Evolutionary conservation across 169 alveolate genomes (phyloP).

Genomic region (Cryptosporidium xiaoi): DNA sequence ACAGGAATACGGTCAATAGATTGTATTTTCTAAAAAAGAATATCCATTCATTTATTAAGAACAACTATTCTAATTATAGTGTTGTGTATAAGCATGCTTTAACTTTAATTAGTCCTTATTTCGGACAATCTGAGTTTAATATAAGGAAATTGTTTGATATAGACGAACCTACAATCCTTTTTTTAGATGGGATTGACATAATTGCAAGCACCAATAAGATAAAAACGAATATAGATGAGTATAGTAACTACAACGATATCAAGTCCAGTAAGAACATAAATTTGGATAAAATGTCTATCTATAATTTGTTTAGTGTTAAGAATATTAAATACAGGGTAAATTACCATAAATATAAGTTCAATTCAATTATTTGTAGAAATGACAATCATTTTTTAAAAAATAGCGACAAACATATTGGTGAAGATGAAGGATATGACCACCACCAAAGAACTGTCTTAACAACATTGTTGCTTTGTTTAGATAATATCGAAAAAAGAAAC

Average conservation of each 20-base stretch:
- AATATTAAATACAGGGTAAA: background rate
- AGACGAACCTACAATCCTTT: slow-evolving; percentile 18
- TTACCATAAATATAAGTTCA: background rate
- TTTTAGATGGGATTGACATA: slow-evolving; percentile 51
- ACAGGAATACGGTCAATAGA: too few relatives aligned
- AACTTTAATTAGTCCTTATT: slow-evolving; percentile 46
- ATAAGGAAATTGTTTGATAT: slow-evolving; percentile 21
- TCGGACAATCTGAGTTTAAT: slow-evolving; percentile 63
- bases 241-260: background rate
- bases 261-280: background rate
- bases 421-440: background rate
- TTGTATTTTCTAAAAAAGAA: slow-evolving; percentile 21
- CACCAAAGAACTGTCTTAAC: slow-evolving; percentile 53
- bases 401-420: background rate
- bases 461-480: slow-evolving; percentile 58
- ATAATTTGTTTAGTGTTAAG: background rate
- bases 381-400: background rate
- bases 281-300: background rate
- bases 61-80: slow-evolving; percentile 6
- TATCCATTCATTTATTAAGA: slow-evolving; percentile 8
- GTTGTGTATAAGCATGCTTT: slow-evolving; percentile 10
- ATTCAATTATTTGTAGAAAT: slow-evolving; percentile 6
- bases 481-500: slow-evolving; percentile 47
- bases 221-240: background rate
- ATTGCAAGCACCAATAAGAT: background rate